phyloP scores from a whole-genome alignment of 257 asterid genomes.

The Capsicum rhomboideum region DNA sequence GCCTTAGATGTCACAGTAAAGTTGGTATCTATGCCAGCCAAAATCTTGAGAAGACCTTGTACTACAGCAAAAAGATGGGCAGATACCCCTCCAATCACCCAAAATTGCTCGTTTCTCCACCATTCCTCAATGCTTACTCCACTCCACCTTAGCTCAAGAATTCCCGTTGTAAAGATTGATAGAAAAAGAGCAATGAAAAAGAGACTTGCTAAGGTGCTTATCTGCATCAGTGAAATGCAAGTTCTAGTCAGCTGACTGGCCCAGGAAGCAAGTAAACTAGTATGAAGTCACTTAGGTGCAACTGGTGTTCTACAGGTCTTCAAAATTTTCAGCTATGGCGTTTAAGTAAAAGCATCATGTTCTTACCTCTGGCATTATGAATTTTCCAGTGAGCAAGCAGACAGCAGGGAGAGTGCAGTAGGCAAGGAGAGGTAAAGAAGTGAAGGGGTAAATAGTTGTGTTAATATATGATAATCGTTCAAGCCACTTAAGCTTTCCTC shows the following conservation, averaged over 20 bases:
- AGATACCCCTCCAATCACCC: constrained; percentile 95
- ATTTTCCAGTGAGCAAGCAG: constrained; percentile 84
- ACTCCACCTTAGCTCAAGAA: constrained; percentile 88
- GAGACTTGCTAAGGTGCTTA: constrained; percentile 85
- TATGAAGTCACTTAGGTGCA: background rate
- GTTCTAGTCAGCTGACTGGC: background rate
- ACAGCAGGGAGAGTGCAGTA: constrained; percentile 88
- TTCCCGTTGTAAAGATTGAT: constrained; percentile 74
- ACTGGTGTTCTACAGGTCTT: background rate
- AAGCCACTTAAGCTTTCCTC: constrained; percentile 84
- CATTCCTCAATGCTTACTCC: constrained; percentile 95
- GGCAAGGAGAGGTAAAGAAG: constrained; percentile 84
- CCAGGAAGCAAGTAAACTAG: background rate
- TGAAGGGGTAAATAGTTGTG: constrained; percentile 86
- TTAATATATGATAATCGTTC: constrained; percentile 77
- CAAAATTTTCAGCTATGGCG: background rate
- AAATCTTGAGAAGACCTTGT: constrained; percentile 68
- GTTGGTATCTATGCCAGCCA: constrained; percentile 88
- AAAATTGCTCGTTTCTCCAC: constrained; percentile 97
- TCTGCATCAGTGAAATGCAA: constrained; percentile 27
- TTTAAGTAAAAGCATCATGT: background rate
- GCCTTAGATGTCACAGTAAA: constrained; percentile 89
- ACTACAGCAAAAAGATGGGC: constrained; percentile 87
- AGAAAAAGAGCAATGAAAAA: constrained; percentile 88
- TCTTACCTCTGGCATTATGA: constrained; percentile 90